phyloP scores from a whole-genome alignment of 2,329 filamentous ascomycete genomes.

The Pseudofabraea citricarpa region DNA sequence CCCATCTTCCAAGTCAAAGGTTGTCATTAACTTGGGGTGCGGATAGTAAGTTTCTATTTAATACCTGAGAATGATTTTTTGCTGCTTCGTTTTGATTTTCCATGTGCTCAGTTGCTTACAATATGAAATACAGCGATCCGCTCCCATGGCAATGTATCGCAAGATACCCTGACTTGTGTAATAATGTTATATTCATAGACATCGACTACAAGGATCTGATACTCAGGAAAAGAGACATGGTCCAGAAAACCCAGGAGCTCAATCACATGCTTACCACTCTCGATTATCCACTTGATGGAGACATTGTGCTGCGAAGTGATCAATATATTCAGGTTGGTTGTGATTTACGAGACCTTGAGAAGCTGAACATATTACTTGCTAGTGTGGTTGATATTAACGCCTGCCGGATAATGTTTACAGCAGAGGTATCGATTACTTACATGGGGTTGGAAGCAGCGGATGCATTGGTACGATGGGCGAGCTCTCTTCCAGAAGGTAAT shows the following conservation, averaged over 20 bases:
- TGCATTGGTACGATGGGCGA: slow-evolving; percentile 73
- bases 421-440: slow-evolving; percentile 88
- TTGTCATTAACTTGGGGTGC: slow-evolving; percentile 81
- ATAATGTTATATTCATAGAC: slow-evolving; percentile 67
- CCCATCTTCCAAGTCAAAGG: slow-evolving; percentile 52
- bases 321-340: slow-evolving; percentile 78
- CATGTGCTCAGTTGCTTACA: slow-evolving; percentile 7
- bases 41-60: slow-evolving; percentile 92
- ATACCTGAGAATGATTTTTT: too few relatives aligned
- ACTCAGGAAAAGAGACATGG: slow-evolving; percentile 63
- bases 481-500: slow-evolving; percentile 61
- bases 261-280: slow-evolving; percentile 44
- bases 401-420: slow-evolving; percentile 70
- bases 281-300: slow-evolving; percentile 34
- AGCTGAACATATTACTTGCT: slow-evolving; percentile 55
- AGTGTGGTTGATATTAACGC: slow-evolving; percentile 51
- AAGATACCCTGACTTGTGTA: slow-evolving; percentile 55
- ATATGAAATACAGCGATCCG: slow-evolving; percentile 75
- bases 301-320: slow-evolving; percentile 58
- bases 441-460: slow-evolving; percentile 75
- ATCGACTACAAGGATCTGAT: slow-evolving; percentile 83
- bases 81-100: slow-evolving; percentile 8
- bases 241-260: slow-evolving; percentile 59
- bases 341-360: slow-evolving; percentile 65
- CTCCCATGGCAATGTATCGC: slow-evolving; percentile 78